Evolutionary conservation across 805 yeast species (phyloP), one percentile per base, ranked within the genome.

Genomic region (Lipomyces chichibuensis): DNA sequence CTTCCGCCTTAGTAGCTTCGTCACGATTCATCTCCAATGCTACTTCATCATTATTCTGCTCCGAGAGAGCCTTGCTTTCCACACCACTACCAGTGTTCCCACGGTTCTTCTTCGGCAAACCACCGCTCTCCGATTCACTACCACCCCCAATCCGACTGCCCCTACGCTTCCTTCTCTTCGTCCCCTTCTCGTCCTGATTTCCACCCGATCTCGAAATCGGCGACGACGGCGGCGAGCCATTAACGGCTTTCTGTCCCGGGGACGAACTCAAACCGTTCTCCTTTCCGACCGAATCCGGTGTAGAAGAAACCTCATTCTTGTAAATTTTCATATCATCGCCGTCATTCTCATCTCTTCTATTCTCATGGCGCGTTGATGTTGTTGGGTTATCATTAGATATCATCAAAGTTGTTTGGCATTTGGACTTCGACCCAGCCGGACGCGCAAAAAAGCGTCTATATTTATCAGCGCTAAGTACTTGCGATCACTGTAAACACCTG

Each of bases 391-490:
- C 23, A 43, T 17, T n/a, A 43, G 49, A 43, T 4, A 7, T n/a
- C n/a, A 66, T 43, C n/a, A 66, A 57, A 1, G 69, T 66, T 5
- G 67, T 58, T 49, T 66, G 70, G 25, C 65, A 32, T 39, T 66
- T 66, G 4, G 60, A 49, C 52, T 60, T 64, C 27, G 67, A 59
- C 5, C 70, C 70, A 13, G 63, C 63, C 2, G 67, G 61, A 29
- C 65, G 57, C 14, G 62, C 33, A 23, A 66, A 63, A 32, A 66
- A 66, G 8, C 67, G 65, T 25, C 70, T 62, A 23, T 7, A n/a
- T 14, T 14, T 37, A 5, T 37, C 39, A 37, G 32, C 32, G 7
- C 32, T 4, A 29, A 29, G 32, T 29, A 29, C 32, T 29, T n/a
- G 13, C 43, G 13, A 37, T 37, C 17, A 2, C 14, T 37, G 11